Base-by-base conservation (phyloP, 345 rosid genomes). In the Eucalyptus pumila region DNA sequence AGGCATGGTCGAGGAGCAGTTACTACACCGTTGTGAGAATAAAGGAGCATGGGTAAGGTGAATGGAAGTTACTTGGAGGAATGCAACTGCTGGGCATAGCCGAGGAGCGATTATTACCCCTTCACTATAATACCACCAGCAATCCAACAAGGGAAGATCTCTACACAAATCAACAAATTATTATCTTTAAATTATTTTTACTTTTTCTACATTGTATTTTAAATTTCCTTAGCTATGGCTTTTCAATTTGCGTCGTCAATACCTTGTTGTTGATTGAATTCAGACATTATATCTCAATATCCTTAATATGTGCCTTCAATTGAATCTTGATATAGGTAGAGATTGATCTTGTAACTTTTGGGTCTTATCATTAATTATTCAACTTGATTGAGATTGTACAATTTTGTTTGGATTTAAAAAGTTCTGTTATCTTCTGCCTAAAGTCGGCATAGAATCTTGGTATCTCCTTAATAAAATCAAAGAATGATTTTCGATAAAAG, bases 331-430 rank as follows among this genome's bases (percentile, higher is more conserved):
- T 6, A 56, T 56, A 56, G 3, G 6, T 23, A 10, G 1, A 56
- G 2, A 56, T 0, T 56, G 62, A 56, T 56, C 14, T 56, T 56
- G 30, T 11, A 56, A 24, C 62, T 56, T 56, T 2, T 56, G 3
- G 62, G 2, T 11, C 5, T 56, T 1, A 1, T 26, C 1, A 0
- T 56, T 56, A 26, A 56, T 56, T 56, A 24, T 56, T 0, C 13
- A 26, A 24, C 3, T 56, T 56, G 30, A 1, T 56, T 23, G 30
- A 11, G 14, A 56, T 56, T 5, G 13, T 56, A 56, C 14, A 56
- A 26, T 26, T 26, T 10, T 56, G 62, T 56, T 56, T 56, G 30
- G 3, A 56, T 10, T 56, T 9, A 56, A 56, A 8, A 56, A 24
- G 62, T 56, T 56, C 30, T 0, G 2, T 56, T 2, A 52, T 52